Evolutionary conservation across 805 yeast genomes (phyloP).

Genomic region (Candida awuae): DNA sequence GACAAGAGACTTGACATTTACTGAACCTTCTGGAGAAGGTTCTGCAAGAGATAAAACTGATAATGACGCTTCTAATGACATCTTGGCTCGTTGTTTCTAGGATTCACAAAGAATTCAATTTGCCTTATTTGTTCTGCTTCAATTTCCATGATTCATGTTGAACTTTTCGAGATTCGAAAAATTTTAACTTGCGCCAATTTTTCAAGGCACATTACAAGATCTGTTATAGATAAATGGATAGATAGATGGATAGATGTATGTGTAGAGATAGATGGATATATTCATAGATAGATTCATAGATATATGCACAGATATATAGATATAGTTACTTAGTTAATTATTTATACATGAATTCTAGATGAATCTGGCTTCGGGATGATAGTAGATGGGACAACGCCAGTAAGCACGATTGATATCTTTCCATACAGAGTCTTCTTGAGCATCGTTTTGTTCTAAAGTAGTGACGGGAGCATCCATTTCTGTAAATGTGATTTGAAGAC

Average conservation of each 20-base stretch:
- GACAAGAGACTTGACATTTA: conserved; percentile 64
- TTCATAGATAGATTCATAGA: no score
- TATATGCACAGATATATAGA: no score
- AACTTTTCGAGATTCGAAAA: no score
- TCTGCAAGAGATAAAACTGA: conserved; percentile 57
- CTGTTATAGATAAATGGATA: no score
- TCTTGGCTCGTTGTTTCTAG: conserved; percentile 17
- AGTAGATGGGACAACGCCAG: conserved; percentile 62
- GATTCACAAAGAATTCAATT: no score
- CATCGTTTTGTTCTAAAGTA: conserved; percentile 29
- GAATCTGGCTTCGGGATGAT: conserved; percentile 56
- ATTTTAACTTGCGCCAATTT: conserved; percentile 1
- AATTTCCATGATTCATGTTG: no score
- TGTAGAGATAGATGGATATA: no score
- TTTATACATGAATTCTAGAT: no score
- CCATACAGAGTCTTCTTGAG: conserved; percentile 42
- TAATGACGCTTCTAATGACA: conserved; percentile 64
- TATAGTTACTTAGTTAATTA: no score
- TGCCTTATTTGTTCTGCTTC: no score
- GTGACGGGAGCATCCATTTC: conserved; percentile 40
- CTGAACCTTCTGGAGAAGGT: conserved; percentile 42
- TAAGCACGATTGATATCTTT: conserved; percentile 53
- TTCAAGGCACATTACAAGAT: no score
- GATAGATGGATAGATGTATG: no score
- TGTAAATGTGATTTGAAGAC: conserved; percentile 54